Evolutionary conservation across 441 rosid species (phyloP), one percentile per base, ranked within the genome.

Genomic region (Eruca vesicaria): DNA sequence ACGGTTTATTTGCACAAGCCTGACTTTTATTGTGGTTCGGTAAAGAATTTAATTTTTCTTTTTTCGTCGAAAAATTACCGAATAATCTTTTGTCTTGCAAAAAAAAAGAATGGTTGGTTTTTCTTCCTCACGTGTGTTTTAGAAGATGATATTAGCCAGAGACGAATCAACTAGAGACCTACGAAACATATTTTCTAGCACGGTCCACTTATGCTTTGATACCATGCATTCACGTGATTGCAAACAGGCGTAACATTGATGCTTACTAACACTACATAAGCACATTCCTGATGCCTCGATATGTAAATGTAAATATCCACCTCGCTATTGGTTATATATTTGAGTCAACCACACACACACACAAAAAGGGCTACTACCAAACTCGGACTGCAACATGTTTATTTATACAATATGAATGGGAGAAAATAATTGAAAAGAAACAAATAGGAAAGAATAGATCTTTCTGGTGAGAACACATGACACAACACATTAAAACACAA

Each of bases 401-500:
- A 5, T 43, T 41, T 31, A 21, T 31, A 68, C 5, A 9, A 7
- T 20, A 19, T 19, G 57, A 55, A 21, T 9, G 33, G 23, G 4
- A 26, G 16, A 26, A 9, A 52, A 20, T 0, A 26, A 56, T 14
- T 14, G 2, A 21, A 58, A 66, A 28, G 19, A 67, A 52, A 57
- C 52, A 29, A 36, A 72, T 53, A 68, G 61, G 18, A 56, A 62
- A 78, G 41, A 66, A 72, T 43, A 28, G 31, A 28, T 28, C 31
- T 28, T 28, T 28, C 31, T 28, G 31, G 31, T 28, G 31, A 28
- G 31, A 28, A 28, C 79, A 62, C 28, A 52, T 4, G 31, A 16
- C 21, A 50, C 56, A 18, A 9, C 26, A 52, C 57, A 52, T 9
- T 63, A 66, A 63, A 66, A 70, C 80, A 78, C 71, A 78, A 78